Conservation (phyloP, 139 green algal species). For the Picochlorum sp. region DNA sequence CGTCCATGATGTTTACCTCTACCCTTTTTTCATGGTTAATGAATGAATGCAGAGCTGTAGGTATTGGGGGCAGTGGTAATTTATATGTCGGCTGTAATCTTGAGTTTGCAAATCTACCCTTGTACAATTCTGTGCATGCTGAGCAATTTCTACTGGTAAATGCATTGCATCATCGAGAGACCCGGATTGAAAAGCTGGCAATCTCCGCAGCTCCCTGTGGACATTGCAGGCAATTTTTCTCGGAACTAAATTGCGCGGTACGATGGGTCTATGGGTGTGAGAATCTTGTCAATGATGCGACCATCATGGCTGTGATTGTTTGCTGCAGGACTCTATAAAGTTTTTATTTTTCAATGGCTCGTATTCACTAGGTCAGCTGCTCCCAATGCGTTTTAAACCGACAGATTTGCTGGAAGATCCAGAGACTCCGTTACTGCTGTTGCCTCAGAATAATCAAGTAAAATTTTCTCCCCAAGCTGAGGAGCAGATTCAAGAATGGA, state of each 20-base stretch:
- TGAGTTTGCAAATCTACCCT: conserved; percentile 60
- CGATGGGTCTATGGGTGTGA: not conserved
- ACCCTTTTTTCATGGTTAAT: not conserved
- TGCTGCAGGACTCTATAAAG: conserved; percentile 27
- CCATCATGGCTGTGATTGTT: not conserved
- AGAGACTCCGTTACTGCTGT: conserved; percentile 52
- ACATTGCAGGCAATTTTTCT: conserved; percentile 79
- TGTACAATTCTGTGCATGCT: conserved; percentile 78
- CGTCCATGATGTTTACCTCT: not conserved
- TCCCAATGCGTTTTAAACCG: conserved; percentile 67
- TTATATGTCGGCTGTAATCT: conserved; percentile 84
- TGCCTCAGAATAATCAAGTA: conserved; percentile 52
- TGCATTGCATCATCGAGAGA: conserved; percentile 49
- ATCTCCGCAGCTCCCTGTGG: conserved; percentile 74
- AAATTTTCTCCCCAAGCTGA: conserved; percentile 19
- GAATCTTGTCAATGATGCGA: not conserved
- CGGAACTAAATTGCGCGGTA: conserved; percentile 65
- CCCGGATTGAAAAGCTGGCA: conserved; percentile 41
- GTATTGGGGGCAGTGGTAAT: conserved; percentile 51
- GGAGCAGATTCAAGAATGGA: conserved; percentile 5
- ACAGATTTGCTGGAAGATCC: conserved; percentile 49
- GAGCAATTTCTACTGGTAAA: conserved; percentile 82
- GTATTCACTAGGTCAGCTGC: conserved; percentile 50
- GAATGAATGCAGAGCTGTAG: conserved; percentile 53
- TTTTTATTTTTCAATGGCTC: conserved; percentile 46